Conservation (phyloP, 208 protist genomes). For the Acanthamoeba lenticulata region DNA sequence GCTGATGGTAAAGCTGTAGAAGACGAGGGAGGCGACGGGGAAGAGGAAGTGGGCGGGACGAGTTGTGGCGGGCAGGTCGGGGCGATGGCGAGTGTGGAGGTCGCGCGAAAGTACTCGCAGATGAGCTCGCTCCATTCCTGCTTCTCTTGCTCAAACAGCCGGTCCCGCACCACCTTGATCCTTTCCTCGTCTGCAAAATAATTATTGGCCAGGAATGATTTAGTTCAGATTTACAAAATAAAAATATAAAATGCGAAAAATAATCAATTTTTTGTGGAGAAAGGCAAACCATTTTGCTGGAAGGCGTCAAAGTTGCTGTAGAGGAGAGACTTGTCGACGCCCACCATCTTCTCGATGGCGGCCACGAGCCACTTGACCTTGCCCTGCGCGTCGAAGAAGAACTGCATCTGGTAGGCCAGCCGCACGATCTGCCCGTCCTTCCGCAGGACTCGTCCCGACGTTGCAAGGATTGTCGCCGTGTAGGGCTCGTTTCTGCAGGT, state of each 20-base stretch:
- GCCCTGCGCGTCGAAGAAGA: conserved; percentile 1
- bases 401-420: conserved; percentile 12
- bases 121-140: background rate
- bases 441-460: background rate
- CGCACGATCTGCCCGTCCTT: conserved; percentile 4
- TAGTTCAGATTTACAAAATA: background rate
- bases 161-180: background rate
- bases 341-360: background rate
- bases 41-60: background rate
- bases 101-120: background rate
- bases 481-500: background rate
- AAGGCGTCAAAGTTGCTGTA: background rate
- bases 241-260: background rate
- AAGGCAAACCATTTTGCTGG: background rate
- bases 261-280: background rate
- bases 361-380: conserved; percentile 4
- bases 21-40: background rate
- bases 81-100: background rate
- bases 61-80: background rate
- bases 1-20: background rate
- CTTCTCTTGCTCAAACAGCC: background rate
- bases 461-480: background rate
- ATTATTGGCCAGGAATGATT: background rate
- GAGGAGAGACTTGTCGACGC: background rate
- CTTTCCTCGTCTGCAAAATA: background rate